These are phyloP conservation scores for Ophiostoma ips DNA, from an alignment of 2,329 filamentous ascomycete species.

Conservation along the genomic window DNA sequence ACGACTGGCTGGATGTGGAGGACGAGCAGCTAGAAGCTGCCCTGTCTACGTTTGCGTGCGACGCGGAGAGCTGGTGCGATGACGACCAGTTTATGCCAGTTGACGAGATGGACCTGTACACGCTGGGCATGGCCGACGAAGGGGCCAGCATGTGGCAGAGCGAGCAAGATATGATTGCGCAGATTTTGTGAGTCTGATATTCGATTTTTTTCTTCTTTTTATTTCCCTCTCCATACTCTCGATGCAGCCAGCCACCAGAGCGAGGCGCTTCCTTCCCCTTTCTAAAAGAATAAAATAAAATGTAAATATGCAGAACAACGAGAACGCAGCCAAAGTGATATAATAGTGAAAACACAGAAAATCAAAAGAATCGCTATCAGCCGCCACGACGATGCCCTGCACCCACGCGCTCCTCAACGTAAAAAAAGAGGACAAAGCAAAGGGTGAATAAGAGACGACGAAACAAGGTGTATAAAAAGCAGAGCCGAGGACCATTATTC, in stretches of 20 bases:
- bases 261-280: neutral
- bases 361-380: too few relatives aligned
- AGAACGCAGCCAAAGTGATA: neutral
- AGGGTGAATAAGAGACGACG: too few relatives aligned
- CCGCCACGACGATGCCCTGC: too few relatives aligned
- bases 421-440: too few relatives aligned
- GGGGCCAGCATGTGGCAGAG: slow-evolving; percentile 1
- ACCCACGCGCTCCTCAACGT: too few relatives aligned
- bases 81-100: slow-evolving; percentile 5
- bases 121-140: neutral
- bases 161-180: neutral
- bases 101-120: neutral
- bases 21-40: slow-evolving; percentile 8
- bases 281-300: too few relatives aligned
- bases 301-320: neutral
- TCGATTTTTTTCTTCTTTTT: neutral
- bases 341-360: neutral
- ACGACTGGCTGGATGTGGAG: slow-evolving; percentile 5
- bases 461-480: too few relatives aligned
- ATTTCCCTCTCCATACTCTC: neutral
- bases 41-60: neutral
- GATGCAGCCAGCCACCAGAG: slow-evolving; percentile 13
- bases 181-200: neutral
- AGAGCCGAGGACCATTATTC: too few relatives aligned
- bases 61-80: neutral